phyloP scores from a whole-genome alignment of 108 stramenopile genomes.

The Conticribra weissflogii region DNA sequence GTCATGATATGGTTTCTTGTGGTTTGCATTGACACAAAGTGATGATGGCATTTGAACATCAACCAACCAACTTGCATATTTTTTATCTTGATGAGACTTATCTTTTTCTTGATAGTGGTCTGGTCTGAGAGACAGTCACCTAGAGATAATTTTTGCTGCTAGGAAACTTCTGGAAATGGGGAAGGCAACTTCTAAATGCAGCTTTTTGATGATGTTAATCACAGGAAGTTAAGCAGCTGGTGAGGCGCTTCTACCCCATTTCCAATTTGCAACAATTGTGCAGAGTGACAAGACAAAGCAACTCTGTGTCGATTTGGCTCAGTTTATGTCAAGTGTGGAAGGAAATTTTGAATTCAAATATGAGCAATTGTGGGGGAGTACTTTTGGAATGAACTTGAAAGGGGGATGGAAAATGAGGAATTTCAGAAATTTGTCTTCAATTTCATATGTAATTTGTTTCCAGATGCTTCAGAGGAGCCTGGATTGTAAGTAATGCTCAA shows the following conservation, averaged over 20 bases:
- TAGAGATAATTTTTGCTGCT: neutral
- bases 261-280: neutral
- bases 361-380: neutral
- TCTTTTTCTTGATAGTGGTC: too few species aligned
- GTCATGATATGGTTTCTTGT: too few species aligned
- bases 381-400: neutral
- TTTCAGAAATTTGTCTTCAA: conserved; percentile 1
- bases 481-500: conserved; percentile 13
- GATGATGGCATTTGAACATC: too few species aligned
- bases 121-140: neutral
- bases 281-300: neutral
- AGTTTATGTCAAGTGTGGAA: neutral
- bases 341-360: neutral
- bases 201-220: neutral
- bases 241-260: neutral
- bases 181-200: neutral
- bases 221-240: neutral
- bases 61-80: too few species aligned
- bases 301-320: neutral
- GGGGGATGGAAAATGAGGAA: neutral
- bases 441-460: conserved; percentile 8
- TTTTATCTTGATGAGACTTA: too few species aligned
- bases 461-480: neutral
- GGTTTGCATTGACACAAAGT: too few species aligned
- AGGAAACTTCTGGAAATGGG: neutral